Evolutionary conservation across 305 asterid genomes (phyloP).

Genomic region (Andrographis paniculata): DNA sequence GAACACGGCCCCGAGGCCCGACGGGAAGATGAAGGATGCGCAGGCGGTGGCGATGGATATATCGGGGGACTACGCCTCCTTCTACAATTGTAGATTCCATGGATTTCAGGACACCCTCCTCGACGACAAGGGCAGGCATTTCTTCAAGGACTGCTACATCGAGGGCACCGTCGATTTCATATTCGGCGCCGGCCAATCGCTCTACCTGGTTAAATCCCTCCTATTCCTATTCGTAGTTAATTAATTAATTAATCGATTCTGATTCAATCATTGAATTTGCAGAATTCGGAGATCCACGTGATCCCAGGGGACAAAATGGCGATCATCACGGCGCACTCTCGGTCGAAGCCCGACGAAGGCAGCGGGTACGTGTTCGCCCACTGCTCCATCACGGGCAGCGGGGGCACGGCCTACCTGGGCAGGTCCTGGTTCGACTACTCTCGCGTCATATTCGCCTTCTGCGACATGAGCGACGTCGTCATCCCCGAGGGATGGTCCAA

Average conservation of each 20-base stretch:
- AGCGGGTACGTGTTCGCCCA: slow-evolving; percentile 50
- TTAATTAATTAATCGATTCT: no score
- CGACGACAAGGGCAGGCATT: slow-evolving; percentile 58
- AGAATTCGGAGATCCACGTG: slow-evolving; percentile 57
- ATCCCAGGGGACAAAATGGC: slow-evolving; percentile 47
- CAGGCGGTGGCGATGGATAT: slow-evolving; percentile 48
- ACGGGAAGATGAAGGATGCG: slow-evolving; percentile 24
- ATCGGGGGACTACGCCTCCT: slow-evolving; percentile 43
- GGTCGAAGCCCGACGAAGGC: slow-evolving; percentile 5
- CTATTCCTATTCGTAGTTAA: not conserved
- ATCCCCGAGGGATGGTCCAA: slow-evolving; percentile 56
- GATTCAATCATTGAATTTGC: not conserved
- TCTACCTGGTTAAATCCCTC: slow-evolving; percentile 39
- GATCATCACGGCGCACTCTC: slow-evolving; percentile 50
- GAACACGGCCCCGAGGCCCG: slow-evolving; percentile 76
- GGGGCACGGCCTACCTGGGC: slow-evolving; percentile 40
- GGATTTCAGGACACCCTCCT: slow-evolving; percentile 81
- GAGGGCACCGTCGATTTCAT: slow-evolving; percentile 88
- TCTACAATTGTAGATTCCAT: slow-evolving; percentile 55
- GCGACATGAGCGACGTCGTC: slow-evolving; percentile 37
- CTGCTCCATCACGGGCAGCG: slow-evolving; percentile 42
- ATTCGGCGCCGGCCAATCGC: slow-evolving; percentile 63
- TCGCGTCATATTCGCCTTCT: slow-evolving; percentile 39
- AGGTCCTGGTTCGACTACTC: slow-evolving; percentile 46
- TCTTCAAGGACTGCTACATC: slow-evolving; percentile 67